phyloP scores from a whole-genome alignment of 192 early-diverging fungal genomes.

The Coemansia sp. region DNA sequence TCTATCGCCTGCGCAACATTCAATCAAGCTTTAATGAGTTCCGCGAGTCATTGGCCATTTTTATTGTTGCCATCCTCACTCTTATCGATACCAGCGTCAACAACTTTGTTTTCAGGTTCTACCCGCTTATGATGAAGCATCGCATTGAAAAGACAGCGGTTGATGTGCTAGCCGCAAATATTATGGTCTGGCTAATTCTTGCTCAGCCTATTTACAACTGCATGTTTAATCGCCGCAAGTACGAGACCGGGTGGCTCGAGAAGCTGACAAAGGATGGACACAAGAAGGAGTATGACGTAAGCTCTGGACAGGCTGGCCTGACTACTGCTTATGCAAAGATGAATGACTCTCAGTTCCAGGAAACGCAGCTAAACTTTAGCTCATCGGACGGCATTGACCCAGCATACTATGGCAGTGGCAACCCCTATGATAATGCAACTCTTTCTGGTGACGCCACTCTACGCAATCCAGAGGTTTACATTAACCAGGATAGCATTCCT shows the following conservation, averaged over 20 bases:
- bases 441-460: conserved; percentile 8
- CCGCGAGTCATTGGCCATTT: conserved; percentile 40
- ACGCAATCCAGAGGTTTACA: conserved; percentile 25
- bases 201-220: conserved; percentile 38
- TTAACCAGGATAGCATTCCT: conserved; percentile 33
- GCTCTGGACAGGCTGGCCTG: conserved; percentile 26
- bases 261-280: conserved; percentile 46
- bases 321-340: conserved; percentile 47
- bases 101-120: conserved; percentile 31
- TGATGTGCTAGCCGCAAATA: conserved; percentile 24
- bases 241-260: conserved; percentile 44
- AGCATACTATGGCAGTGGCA: conserved; percentile 10
- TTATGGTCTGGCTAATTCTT: conserved; percentile 44
- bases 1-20: conserved; percentile 49
- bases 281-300: conserved; percentile 36
- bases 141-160: conserved; percentile 42
- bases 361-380: conserved; percentile 37
- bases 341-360: conserved; percentile 36
- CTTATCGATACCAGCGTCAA: conserved; percentile 38
- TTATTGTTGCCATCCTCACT: conserved; percentile 24
- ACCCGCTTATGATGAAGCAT: conserved; percentile 24
- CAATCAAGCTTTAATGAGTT: conserved; percentile 56
- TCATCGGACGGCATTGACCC: conserved; percentile 19
- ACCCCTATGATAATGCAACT: conserved; percentile 23
- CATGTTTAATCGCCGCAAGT: conserved; percentile 39